Percentiles rank a stretch among this genome's conserved stretches.
Conservation (phyloP, 2,329 filamentous ascomycete genomes). For the Ampelomyces quisqualis region DNA sequence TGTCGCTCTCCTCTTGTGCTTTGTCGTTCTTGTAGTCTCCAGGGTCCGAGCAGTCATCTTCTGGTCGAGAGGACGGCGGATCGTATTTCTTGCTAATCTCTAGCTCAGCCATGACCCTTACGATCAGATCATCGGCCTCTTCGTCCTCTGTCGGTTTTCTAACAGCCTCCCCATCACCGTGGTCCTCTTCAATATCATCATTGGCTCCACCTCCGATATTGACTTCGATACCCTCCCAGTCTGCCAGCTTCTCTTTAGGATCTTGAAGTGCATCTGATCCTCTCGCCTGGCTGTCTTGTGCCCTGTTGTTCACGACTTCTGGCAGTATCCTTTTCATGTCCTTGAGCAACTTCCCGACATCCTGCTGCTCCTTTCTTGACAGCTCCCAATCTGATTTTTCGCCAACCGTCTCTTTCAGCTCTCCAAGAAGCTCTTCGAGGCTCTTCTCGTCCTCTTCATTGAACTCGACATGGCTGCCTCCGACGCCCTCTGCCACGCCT, state of each 20-base stretch:
- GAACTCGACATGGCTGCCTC: slow-evolving; percentile 26
- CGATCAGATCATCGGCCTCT: slow-evolving; percentile 51
- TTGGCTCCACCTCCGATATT: slow-evolving; percentile 28
- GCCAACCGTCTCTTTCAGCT: slow-evolving; percentile 38
- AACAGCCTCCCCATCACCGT: slow-evolving; percentile 15
- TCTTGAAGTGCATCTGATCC: slow-evolving; percentile 4
- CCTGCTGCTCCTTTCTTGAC: slow-evolving; percentile 42
- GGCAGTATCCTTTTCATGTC: slow-evolving; percentile 47
- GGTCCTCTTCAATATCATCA: slow-evolving; percentile 20
- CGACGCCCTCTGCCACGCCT: slow-evolving; percentile 34
- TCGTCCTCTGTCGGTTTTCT: slow-evolving; percentile 37
- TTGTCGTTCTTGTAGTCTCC: slow-evolving; percentile 2
- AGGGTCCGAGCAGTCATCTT: slow-evolving; percentile 13
- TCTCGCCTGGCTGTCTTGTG: slow-evolving; percentile 5
- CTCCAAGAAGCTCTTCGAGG: slow-evolving; percentile 50
- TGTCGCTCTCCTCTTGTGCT: slow-evolving; percentile 3
- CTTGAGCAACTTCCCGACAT: slow-evolving; percentile 45
- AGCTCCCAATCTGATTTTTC: slow-evolving; percentile 45
- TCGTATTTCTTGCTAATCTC: slow-evolving; percentile 47
- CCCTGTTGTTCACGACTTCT: slow-evolving; percentile 24
- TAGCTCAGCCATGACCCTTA: slow-evolving; percentile 49
- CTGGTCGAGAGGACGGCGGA: slow-evolving; percentile 23
- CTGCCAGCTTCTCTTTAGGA: slow-evolving; percentile 21
- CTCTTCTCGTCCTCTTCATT: slow-evolving; percentile 48
- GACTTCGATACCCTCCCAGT: slow-evolving; percentile 38